Evolutionary conservation across 73 alveolate species (phyloP).

Genomic region (Vitrella brassicaformis): DNA sequence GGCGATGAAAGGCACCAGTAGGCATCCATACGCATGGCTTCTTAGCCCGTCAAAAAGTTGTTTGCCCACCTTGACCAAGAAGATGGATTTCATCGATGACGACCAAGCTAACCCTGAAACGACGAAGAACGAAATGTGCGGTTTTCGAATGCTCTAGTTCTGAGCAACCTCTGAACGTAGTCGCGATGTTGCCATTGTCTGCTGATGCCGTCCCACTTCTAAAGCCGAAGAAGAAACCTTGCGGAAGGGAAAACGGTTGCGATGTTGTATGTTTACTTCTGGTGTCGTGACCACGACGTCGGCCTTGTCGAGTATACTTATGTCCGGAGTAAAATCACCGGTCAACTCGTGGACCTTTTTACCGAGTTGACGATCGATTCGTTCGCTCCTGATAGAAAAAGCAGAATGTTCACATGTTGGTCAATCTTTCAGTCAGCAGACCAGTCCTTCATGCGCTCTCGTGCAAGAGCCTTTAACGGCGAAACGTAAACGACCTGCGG

Average conservation of each 20-base stretch:
- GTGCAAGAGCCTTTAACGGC: constrained; percentile 94
- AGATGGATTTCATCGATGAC: constrained; percentile 98
- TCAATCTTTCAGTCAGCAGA: constrained; percentile 22
- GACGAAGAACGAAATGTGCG: no score
- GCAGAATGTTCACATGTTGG: not conserved
- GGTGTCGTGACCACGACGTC: constrained; percentile 45
- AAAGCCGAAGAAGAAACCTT: no score
- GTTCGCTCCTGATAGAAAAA: not conserved
- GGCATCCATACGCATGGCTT: no score
- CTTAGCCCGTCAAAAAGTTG: no score
- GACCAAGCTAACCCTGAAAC: no score
- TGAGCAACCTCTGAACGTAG: no score
- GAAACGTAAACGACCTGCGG: constrained; percentile 86
- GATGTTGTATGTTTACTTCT: no score
- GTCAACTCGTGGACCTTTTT: constrained; percentile 81
- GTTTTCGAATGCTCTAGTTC: no score
- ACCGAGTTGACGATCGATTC: constrained; percentile 14
- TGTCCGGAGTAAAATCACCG: constrained; percentile 98
- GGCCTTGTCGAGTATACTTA: constrained; percentile 48
- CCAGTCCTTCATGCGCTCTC: constrained; percentile 93
- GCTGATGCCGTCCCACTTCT: constrained; percentile 99
- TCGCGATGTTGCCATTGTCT: constrained; percentile 99
- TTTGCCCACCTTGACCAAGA: constrained; percentile 97
- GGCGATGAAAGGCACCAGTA: no score
- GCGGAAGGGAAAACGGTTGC: constrained; percentile 85